Percentiles rank a stretch among this genome's conserved stretches.
Conservation (phyloP, 2,329 filamentous ascomycete species). For the Aspergillus carbonarius region DNA sequence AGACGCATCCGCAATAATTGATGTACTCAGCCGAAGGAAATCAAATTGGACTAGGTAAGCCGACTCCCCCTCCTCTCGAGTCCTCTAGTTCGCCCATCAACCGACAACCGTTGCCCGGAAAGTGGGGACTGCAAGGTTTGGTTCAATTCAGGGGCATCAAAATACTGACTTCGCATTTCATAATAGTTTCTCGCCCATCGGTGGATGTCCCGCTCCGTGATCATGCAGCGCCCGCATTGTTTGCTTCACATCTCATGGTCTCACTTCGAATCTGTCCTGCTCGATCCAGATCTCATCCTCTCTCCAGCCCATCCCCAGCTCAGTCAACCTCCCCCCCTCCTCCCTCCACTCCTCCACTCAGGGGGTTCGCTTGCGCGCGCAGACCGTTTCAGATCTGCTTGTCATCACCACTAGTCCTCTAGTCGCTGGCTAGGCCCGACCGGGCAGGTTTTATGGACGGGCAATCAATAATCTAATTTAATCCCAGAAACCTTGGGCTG, state of each 20-base stretch:
- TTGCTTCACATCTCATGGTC: background rate
- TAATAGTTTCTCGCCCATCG: background rate
- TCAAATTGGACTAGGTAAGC: background rate
- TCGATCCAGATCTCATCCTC: background rate
- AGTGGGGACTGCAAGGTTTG: slow-evolving; percentile 7
- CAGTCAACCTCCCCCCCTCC: background rate
- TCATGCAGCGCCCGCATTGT: background rate
- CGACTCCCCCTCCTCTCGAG: background rate
- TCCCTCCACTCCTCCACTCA: background rate
- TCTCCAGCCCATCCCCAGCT: slow-evolving; percentile 2
- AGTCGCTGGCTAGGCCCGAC: slow-evolving; percentile 1
- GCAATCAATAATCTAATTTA: slow-evolving; percentile 4
- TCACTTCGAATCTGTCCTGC: background rate
- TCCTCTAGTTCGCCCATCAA: background rate
- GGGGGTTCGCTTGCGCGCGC: slow-evolving; percentile 4
- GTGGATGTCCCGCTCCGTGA: no score
- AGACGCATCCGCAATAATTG: background rate
- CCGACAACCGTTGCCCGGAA: slow-evolving; percentile 2
- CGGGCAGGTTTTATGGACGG: background rate
- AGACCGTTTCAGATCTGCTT: slow-evolving; percentile 9
- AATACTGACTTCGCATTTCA: background rate
- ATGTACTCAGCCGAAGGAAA: background rate
- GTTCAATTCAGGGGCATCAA: slow-evolving; percentile 6
- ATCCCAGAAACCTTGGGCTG: slow-evolving; percentile 1
- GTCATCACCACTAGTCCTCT: slow-evolving; percentile 1